phyloP scores from a whole-genome alignment of 2,329 filamentous ascomycete genomes.

The Neofusicoccum sp. region DNA sequence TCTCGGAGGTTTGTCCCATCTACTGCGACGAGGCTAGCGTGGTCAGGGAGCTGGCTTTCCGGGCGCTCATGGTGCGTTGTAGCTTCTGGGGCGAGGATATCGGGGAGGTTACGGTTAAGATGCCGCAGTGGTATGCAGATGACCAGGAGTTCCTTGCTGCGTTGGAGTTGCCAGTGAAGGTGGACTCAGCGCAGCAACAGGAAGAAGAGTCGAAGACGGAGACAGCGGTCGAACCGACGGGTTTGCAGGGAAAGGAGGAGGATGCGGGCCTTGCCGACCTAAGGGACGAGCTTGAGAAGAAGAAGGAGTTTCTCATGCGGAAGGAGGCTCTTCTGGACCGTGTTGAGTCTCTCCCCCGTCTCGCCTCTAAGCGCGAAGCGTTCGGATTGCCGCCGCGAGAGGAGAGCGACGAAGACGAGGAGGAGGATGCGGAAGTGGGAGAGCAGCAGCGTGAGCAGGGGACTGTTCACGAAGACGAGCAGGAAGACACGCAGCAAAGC shows the following conservation, averaged over 20 bases:
- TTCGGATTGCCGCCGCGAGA: conserved; percentile 13
- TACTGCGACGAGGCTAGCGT: conserved; percentile 42
- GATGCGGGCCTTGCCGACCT: neutral
- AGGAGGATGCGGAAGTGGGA: conserved; percentile 42
- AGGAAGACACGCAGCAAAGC: neutral
- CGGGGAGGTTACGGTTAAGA: conserved; percentile 30
- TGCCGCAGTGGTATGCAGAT: conserved; percentile 24
- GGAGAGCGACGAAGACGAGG: conserved; percentile 33
- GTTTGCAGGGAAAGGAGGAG: neutral
- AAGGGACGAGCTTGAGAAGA: neutral
- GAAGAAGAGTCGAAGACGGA: neutral
- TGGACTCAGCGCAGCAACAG: neutral
- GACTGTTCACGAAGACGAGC: neutral
- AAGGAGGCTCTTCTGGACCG: neutral
- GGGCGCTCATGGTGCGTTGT: conserved; percentile 62
- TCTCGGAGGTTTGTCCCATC: conserved; percentile 57
- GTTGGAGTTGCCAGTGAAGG: neutral
- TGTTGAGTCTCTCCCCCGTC: neutral
- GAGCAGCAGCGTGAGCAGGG: neutral
- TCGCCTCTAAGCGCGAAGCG: neutral
- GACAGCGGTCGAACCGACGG: neutral
- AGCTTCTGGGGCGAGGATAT: conserved; percentile 38
- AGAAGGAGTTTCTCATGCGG: neutral
- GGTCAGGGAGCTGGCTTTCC: conserved; percentile 75
- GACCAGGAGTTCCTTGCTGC: conserved; percentile 23